These are phyloP conservation scores for Leccinum olivaceoglutinosum DNA, from an alignment of 1,284 basidiomycete genomes.

Conservation along the genomic window DNA sequence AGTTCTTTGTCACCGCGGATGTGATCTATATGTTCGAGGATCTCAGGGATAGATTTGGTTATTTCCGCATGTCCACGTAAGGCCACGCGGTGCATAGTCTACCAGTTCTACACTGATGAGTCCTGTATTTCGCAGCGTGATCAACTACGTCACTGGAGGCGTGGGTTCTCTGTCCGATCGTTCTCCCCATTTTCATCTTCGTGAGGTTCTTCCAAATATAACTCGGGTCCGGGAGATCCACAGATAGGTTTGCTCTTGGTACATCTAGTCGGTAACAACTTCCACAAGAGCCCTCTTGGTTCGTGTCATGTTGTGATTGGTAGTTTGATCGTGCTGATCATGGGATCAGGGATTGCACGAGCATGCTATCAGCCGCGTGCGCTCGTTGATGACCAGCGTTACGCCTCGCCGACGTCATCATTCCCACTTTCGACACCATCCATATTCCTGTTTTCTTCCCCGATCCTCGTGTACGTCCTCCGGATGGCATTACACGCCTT, in stretches of 20 bases:
- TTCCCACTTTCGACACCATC: no score
- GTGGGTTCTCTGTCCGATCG: constrained; percentile 79
- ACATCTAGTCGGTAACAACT: constrained; percentile 93
- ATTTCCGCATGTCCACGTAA: constrained; percentile 85
- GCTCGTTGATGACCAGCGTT: constrained; percentile 80
- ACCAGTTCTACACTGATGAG: constrained; percentile 7
- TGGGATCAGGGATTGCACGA: constrained; percentile 66
- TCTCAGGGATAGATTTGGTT: constrained; percentile 97
- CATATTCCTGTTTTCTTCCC: no score
- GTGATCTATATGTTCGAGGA: constrained; percentile 99
- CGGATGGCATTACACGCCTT: no score
- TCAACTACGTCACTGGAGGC: constrained; percentile 89
- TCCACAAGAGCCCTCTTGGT: constrained; percentile 83
- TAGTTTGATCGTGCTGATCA: background rate
- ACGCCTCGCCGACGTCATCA: no score
- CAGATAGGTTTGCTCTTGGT: constrained; percentile 99
- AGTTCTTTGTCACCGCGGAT: constrained; percentile 90
- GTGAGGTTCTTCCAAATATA: constrained; percentile 94
- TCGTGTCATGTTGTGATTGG: constrained; percentile 16
- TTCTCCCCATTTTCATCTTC: constrained; percentile 89
- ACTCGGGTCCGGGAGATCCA: constrained; percentile 92
- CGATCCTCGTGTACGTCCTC: no score
- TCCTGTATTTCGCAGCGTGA: constrained; percentile 45
- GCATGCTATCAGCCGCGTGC: constrained; percentile 64
- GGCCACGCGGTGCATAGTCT: constrained; percentile 25